Conservation (phyloP, 768 basidiomycete genomes). For the Inosperma sp. region DNA sequence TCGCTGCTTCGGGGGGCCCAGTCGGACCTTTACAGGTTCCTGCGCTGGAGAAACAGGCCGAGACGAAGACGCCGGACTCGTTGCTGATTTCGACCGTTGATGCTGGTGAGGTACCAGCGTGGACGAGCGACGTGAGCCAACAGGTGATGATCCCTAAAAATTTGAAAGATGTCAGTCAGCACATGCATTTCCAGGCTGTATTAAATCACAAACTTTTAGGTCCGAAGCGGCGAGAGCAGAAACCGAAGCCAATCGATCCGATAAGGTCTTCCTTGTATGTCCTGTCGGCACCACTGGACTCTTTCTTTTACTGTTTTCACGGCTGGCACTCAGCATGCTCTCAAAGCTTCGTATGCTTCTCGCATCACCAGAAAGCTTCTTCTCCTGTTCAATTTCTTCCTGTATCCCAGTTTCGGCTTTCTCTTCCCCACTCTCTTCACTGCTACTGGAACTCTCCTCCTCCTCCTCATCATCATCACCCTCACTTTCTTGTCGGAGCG, state of each 20-base stretch:
- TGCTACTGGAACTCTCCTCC: slow-evolving; percentile 40
- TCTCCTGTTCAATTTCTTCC: slow-evolving; percentile 5
- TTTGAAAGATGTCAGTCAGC: neutral
- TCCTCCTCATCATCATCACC: slow-evolving; percentile 40
- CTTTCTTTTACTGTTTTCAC: neutral
- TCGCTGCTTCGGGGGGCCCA: slow-evolving; percentile 55
- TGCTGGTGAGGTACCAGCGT: neutral
- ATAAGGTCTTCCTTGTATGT: slow-evolving; percentile 59
- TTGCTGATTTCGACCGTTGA: neutral
- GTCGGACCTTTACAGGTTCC: neutral
- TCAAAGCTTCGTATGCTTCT: slow-evolving; percentile 84
- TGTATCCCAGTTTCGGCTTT: slow-evolving; percentile 27
- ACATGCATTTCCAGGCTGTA: neutral
- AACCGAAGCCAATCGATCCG: slow-evolving; percentile 78
- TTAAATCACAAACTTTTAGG: slow-evolving; percentile 27
- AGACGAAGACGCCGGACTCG: neutral
- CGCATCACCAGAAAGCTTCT: slow-evolving; percentile 40
- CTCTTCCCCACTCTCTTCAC: slow-evolving; percentile 31
- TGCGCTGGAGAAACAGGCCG: slow-evolving; percentile 1
- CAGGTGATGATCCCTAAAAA: neutral
- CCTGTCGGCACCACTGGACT: slow-evolving; percentile 6
- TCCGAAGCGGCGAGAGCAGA: slow-evolving; percentile 50
- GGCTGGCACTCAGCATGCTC: slow-evolving; percentile 69
- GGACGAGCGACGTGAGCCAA: neutral
- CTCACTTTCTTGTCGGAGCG: slow-evolving; percentile 30